Conservation (phyloP, 208 protist genomes). For the Lotmaria passim region DNA sequence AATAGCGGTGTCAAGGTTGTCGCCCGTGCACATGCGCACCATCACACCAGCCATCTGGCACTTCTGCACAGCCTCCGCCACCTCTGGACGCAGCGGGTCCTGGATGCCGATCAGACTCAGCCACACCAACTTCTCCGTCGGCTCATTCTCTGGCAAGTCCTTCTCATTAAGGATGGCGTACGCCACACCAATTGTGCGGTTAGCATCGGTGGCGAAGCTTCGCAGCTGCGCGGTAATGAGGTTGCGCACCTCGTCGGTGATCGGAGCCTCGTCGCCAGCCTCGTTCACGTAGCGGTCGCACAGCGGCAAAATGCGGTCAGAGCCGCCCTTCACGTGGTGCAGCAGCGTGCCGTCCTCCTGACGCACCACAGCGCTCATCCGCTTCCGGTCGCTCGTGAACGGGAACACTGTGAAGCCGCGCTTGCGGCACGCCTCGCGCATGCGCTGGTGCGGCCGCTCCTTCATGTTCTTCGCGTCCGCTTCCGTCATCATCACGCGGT, state of each 20-base stretch:
- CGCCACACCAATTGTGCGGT: conserved; percentile 88
- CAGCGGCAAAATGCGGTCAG: conserved; percentile 85
- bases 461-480: conserved; percentile 35
- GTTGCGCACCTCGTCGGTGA: conserved; percentile 42
- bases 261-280: conserved; percentile 49
- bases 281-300: conserved; percentile 75
- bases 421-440: conserved; percentile 45
- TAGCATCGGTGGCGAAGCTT: conserved; percentile 59
- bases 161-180: conserved; percentile 38
- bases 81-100: conserved; percentile 95
- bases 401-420: conserved; percentile 75
- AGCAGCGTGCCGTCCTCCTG: conserved; percentile 48
- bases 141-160: conserved; percentile 64
- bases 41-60: conserved; percentile 95
- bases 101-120: conserved; percentile 95
- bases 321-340: conserved; percentile 92
- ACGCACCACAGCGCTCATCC: conserved; percentile 77
- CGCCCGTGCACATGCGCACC: conserved; percentile 97
- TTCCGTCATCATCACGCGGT: conserved; percentile 47
- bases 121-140: conserved; percentile 82
- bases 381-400: conserved; percentile 90
- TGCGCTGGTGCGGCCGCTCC: conserved; percentile 58
- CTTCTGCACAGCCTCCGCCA: conserved; percentile 85
- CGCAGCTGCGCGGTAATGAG: conserved; percentile 52
- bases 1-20: conserved; percentile 94